These are phyloP conservation scores for Diaporthe nobilis DNA, from an alignment of 2,329 filamentous ascomycete species.

Conservation along the genomic window DNA sequence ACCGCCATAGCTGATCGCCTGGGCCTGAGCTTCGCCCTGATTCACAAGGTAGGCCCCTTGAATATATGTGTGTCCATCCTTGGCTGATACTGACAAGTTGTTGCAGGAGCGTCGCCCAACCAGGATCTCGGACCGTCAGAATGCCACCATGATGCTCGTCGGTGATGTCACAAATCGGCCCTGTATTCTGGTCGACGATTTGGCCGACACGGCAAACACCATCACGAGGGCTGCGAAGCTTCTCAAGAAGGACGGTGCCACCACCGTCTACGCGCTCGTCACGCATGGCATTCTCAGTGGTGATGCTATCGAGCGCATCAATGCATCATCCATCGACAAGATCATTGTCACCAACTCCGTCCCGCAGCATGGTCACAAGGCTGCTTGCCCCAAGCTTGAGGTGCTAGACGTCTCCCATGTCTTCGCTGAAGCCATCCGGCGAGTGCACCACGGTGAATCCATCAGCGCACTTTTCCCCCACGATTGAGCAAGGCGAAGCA, in stretches of 20 bases:
- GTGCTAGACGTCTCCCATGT: conserved; percentile 92
- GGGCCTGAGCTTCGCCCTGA: conserved; percentile 95
- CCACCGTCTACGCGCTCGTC: conserved; percentile 89
- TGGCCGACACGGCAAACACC: conserved; percentile 96
- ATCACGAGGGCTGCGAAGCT: conserved; percentile 96
- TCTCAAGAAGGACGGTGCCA: conserved; percentile 96
- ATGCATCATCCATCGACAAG: conserved; percentile 92
- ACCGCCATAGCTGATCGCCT: conserved; percentile 95
- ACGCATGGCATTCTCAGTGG: conserved; percentile 97
- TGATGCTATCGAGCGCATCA: conserved; percentile 94
- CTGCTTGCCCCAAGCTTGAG: conserved; percentile 87
- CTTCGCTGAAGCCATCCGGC: conserved; percentile 94
- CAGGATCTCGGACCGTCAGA: conserved; percentile 88
- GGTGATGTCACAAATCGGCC: conserved; percentile 82
- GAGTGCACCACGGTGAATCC: conserved; percentile 97
- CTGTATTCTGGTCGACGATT: conserved; percentile 93
- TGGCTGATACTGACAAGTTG: conserved; percentile 38
- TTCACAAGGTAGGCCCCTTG: conserved; percentile 82
- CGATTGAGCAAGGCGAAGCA: conserved; percentile 62
- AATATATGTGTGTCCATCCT: background rate
- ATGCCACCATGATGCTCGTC: conserved; percentile 96
- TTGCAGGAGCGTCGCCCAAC: conserved; percentile 87
- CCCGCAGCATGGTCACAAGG: conserved; percentile 85
- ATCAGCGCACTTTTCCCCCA: conserved; percentile 96
- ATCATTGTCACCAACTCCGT: conserved; percentile 97